A percentile compares a stretch with the other conserved stretches of the same genome.
phyloP scores from a whole-genome alignment of 208 protist species.

The Trypanosoma caninum region DNA sequence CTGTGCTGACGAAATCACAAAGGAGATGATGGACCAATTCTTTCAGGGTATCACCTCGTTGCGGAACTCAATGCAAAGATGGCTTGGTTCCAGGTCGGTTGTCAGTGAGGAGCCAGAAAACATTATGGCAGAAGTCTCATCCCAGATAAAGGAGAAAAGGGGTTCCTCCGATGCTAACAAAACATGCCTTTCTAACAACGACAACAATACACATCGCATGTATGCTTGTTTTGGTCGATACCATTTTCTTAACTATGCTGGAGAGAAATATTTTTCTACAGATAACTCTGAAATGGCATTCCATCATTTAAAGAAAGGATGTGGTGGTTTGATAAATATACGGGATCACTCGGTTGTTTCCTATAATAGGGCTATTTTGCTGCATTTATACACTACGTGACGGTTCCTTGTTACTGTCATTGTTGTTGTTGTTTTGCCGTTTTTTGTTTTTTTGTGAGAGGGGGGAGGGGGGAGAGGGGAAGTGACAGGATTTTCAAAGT shows the following conservation, averaged over 20 bases:
- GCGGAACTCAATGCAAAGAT: neutral
- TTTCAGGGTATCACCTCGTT: constrained; percentile 15
- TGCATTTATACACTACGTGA: constrained; percentile 37
- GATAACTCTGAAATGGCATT: constrained; percentile 62
- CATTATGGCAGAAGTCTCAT: neutral
- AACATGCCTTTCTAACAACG: neutral
- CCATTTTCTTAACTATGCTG: constrained; percentile 57
- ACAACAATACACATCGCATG: constrained; percentile 31
- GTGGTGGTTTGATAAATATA: constrained; percentile 21
- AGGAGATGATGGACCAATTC: constrained; percentile 34
- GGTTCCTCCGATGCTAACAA: constrained; percentile 2
- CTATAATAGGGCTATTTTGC: constrained; percentile 64
- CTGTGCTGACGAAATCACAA: constrained; percentile 47
- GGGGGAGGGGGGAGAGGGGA: too few relatives aligned
- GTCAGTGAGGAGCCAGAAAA: neutral
- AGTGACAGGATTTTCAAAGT: too few relatives aligned
- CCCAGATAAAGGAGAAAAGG: constrained; percentile 1
- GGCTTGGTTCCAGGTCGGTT: neutral
- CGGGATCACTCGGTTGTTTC: constrained; percentile 57
- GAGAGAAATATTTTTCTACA: constrained; percentile 51
- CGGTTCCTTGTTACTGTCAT: too few relatives aligned
- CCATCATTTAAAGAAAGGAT: constrained; percentile 51
- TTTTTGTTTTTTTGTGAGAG: too few relatives aligned
- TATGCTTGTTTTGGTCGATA: constrained; percentile 73
- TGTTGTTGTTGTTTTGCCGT: too few relatives aligned